Conservation (phyloP, 2,329 filamentous ascomycete species). For the Fusarium tjaetaba region DNA sequence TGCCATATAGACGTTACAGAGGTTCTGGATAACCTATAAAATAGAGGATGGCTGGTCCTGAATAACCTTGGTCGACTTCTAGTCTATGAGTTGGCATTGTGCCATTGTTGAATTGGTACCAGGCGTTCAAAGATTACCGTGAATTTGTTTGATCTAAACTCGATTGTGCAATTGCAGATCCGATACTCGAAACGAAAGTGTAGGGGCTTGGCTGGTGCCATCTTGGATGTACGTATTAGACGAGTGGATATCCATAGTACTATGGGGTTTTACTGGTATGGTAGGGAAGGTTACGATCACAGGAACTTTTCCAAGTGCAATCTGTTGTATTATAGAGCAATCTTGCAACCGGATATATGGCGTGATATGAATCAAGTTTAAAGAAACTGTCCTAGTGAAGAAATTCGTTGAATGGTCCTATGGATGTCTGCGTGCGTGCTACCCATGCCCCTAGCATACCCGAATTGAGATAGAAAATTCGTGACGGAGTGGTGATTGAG, state of each 20-base stretch:
- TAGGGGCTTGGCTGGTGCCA: background rate
- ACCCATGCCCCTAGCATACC: background rate
- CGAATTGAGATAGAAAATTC: background rate
- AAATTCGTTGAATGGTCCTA: background rate
- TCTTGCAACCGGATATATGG: background rate
- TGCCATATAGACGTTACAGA: background rate
- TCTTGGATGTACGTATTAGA: background rate
- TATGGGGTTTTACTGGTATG: background rate
- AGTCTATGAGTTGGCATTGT: background rate
- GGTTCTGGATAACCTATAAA: background rate
- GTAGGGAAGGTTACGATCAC: background rate
- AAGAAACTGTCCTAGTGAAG: background rate
- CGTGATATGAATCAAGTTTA: background rate
- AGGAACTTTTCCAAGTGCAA: background rate
- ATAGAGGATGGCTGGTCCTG: background rate
- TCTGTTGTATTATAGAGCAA: background rate
- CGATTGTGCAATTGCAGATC: background rate
- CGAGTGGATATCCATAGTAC: background rate
- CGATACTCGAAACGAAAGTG: background rate
- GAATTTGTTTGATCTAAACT: conserved; percentile 4
- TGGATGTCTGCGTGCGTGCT: background rate
- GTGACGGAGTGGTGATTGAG: background rate
- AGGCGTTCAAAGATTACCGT: conserved; percentile 19
- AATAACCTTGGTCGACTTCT: background rate
- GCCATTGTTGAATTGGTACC: conserved; percentile 3